Percentiles rank a stretch among this genome's conserved stretches.
These are phyloP conservation scores for Lentinula raphanica DNA, from an alignment of 768 basidiomycete genomes.

Conservation along the genomic window DNA sequence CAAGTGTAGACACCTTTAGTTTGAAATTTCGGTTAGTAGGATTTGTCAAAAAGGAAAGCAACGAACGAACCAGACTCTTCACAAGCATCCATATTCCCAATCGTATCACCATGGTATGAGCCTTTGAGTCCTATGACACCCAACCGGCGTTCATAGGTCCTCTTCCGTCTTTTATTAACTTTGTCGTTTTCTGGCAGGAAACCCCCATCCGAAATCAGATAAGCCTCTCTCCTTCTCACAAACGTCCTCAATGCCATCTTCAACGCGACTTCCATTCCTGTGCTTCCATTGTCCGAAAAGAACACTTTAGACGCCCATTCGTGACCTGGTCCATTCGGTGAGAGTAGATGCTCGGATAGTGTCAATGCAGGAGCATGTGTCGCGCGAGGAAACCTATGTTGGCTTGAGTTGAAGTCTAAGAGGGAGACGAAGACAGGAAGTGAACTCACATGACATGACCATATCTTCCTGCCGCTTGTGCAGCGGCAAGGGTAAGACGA, in stretches of 20 bases:
- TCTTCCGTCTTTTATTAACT: constrained; percentile 15
- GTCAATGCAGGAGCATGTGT: constrained; percentile 80
- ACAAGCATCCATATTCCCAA: constrained; percentile 94
- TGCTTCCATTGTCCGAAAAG: constrained; percentile 93
- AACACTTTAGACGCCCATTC: constrained; percentile 92
- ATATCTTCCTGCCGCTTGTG: constrained; percentile 85
- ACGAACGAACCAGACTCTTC: constrained; percentile 47
- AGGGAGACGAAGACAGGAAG: background rate
- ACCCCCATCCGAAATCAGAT: background rate
- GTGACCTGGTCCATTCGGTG: constrained; percentile 71
- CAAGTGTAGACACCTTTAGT: constrained; percentile 72
- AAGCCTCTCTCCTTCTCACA: constrained; percentile 30
- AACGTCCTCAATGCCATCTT: constrained; percentile 91
- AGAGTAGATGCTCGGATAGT: constrained; percentile 68
- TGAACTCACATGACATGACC: constrained; percentile 75
- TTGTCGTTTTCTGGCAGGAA: background rate
- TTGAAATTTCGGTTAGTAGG: background rate
- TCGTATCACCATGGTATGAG: constrained; percentile 97
- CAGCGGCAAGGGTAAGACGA: constrained; percentile 77
- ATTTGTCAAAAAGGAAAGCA: background rate
- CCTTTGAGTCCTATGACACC: constrained; percentile 85
- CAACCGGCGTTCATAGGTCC: constrained; percentile 40
- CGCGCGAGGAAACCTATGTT: constrained; percentile 67
- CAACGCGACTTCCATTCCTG: constrained; percentile 94
- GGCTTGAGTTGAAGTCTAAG: background rate